phyloP scores from a whole-genome alignment of 805 yeast species.

The Myxozyma sirexii region DNA sequence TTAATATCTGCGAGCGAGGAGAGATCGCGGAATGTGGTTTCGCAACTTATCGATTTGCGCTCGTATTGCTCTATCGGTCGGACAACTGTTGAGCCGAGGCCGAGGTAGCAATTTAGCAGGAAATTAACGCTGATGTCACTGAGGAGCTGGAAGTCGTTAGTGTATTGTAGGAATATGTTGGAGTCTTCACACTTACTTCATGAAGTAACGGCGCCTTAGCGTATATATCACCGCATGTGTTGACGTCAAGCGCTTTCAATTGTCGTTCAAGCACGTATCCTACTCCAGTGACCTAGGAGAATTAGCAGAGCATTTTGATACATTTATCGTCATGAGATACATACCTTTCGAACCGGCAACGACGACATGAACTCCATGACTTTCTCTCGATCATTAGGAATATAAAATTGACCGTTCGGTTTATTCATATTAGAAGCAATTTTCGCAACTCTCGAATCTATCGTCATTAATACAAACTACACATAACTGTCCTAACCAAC shows the following conservation, averaged over 20 bases:
- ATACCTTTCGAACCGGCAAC: slow-evolving; percentile 35
- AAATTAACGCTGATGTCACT: slow-evolving; percentile 23
- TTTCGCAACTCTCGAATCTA: slow-evolving; percentile 36
- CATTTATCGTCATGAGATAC: too few relatives aligned
- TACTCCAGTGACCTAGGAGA: slow-evolving; percentile 35
- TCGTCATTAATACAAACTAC: not conserved
- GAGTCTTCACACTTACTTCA: slow-evolving; percentile 13
- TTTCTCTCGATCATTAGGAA: slow-evolving; percentile 21
- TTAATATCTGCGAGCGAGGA: slow-evolving; percentile 12
- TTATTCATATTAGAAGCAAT: slow-evolving; percentile 38
- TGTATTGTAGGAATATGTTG: too few relatives aligned
- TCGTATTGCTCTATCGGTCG: slow-evolving; percentile 31
- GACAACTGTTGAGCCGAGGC: slow-evolving; percentile 36
- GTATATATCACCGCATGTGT: slow-evolving; percentile 34
- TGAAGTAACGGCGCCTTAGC: slow-evolving; percentile 10
- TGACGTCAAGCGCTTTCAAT: slow-evolving; percentile 33
- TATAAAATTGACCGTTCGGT: slow-evolving; percentile 37
- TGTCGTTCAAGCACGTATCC: slow-evolving; percentile 39
- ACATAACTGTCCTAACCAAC: not conserved
- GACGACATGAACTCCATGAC: slow-evolving; percentile 33
- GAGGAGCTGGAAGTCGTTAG: too few relatives aligned
- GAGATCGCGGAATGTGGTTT: slow-evolving; percentile 33
- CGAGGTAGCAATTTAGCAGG: slow-evolving; percentile 34
- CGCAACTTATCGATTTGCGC: slow-evolving; percentile 37
- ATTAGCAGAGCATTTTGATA: too few relatives aligned